Base-by-base conservation (phyloP, 106 monocot genomes). In the Triglochin maritima region DNA sequence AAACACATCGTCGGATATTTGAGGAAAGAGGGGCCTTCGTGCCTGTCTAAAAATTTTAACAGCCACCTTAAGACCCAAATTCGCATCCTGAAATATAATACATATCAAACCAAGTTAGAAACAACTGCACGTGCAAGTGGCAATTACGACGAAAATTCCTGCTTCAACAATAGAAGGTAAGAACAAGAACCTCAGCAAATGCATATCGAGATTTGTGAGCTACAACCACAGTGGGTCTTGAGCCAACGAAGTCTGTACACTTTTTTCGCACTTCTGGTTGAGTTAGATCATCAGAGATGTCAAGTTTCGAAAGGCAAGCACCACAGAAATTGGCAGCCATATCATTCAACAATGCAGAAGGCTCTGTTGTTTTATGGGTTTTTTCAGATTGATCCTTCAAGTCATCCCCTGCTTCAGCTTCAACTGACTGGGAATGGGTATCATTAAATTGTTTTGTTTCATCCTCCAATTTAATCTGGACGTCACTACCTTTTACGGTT, bases 211-310 rank as follows among this genome's bases (percentile, higher is more conserved):
- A 29, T 29, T 29, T 29, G 29, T 29, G 29, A 29, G 29, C 29
- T 29, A 29, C 29, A 29, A 1, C 29, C 29, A 29, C 29, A 1
- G 29, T 1, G 1, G 29, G 29, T 29, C 29, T 29, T 29, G 29
- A 29, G 29, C 29, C 29, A 29, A 29, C 1, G 29, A 29, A 29
- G 29, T 29, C 29, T 0, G 29, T 29, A 29, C 29, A 29, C 29
- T 29, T 29, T 29, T 29, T 57, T 16, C 73, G 78, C 70, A 85
- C 59, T 29, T 85, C 85, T 57, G 75, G 55, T 2, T 59, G 72
- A 17, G 78, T 74, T 65, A 89, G 83, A 59, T 76, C 72, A 50
- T 44, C 60, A 0, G 89, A 85, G 8, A 89, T 78, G 50, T 77
- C 75, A 50, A 82, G 68, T 44, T 68, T 82, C 6, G 81, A 79